Base-by-base conservation (phyloP, 345 rosid species). In the Heritiera littoralis region DNA sequence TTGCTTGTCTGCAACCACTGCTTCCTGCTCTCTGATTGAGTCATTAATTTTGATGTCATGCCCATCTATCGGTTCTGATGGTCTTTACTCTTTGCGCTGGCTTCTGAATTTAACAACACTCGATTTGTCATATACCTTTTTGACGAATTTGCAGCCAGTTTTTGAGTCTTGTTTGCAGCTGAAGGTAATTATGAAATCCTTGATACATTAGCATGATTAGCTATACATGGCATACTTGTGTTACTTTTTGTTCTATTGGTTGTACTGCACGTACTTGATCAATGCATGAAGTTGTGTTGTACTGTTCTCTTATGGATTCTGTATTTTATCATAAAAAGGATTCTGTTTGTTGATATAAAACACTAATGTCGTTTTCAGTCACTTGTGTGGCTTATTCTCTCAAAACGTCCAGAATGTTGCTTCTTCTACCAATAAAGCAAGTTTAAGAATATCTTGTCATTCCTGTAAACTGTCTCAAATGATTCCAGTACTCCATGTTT, bases 11-110 rank as follows among this genome's bases (percentile, higher is more conserved):
- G 94, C 97, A 38, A 93, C 98, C 66, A 83, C 93, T 74, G 86
- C 80, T 66, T 90, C 98, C 40, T 97, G 98, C 85, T 92, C 92
- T 23, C 83, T 92, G 74, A 92, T 96, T 11, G 93, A 90, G 81
- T 90, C 99, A 35, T 83, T 96, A 79, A 92, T 94, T 79, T 82
- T 96, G 83, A 96, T 92, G 98, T 94, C 98, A 17, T 96, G 98
- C 87, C 92, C 89, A 7, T 89, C 94, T 63, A 88, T 96, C 80
- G 94, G 98, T 82, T 76, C 89, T 76, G 94, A 87, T 56, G 99
- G 98, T 71, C 93, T 92, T 78, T 88, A 85, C 78, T 88, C 98
- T 77, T 85, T 96, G 87, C 51, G 84, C 5, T 78, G 85, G 78
- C 97, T 96, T 81, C 88, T 74, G 72, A 83, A 87, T 64, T 80